Base-by-base conservation (phyloP, 1,139 yeast genomes). In the Lodderomyces pseudojiufengensis region DNA sequence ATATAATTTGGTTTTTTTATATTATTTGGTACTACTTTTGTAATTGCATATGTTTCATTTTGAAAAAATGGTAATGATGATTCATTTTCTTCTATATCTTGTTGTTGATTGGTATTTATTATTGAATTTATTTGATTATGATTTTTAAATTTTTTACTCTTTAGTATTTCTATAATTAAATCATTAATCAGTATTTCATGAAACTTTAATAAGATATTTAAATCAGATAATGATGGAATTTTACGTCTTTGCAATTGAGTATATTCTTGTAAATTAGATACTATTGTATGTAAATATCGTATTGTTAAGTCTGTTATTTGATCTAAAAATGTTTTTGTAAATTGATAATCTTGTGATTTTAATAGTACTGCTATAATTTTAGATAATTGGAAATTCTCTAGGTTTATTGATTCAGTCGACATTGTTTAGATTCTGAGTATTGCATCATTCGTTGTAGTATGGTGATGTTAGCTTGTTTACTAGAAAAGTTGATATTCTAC, bases 191-290 rank as follows among this genome's bases (percentile, higher is more conserved):
- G 51, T 27, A 86, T 54, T 14, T 68, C 61, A 27, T 54, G 73
- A 55, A 73, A 64, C 31, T 65, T 55, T 15, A 82, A 49, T 39
- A 80, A 55, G 31, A 80, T 51, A 23, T 66, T 61, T 3, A 83
- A 43, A 54, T 86, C 95, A 14, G 66, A 66, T 21, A 76, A 57
- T 0, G 85, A 65, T 0, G 92, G 85, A 21, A 57, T 55, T 18
- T 67, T 60, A 37, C 95, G 68, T 47, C 96, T 65, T 56, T 87
- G 95, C n/a, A 78, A 59, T 41, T 76, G 80, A 3, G 83, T 70
- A 24, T 78, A 56, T 41, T 73, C 71, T 38, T 74, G 76, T 29
- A 86, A 54, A 31, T 70, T 63, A 5, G 57, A 49, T 5, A 73
- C 55, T 35, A 83, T 45, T 21, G 65, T 64, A 43, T 71, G 62